phyloP scores from a whole-genome alignment of 2,329 filamentous ascomycete genomes.

The Ophiocordyceps unilateralis region DNA sequence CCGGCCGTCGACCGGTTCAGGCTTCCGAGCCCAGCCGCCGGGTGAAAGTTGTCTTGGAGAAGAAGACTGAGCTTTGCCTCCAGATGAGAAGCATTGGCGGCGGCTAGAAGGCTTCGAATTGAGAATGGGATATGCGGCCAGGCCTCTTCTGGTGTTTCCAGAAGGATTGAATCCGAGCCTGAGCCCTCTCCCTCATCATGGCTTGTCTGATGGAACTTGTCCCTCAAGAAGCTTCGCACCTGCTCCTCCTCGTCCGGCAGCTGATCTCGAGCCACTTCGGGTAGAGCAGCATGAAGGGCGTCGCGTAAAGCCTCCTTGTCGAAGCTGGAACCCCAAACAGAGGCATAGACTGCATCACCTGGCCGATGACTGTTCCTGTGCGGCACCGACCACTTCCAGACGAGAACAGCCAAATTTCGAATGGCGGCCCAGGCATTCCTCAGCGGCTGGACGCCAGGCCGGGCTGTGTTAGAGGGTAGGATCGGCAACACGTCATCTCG shows the following conservation, averaged over 20 bases:
- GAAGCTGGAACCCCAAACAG: constrained; percentile 3
- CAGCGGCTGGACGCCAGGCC: too few relatives aligned
- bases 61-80: constrained; percentile 4
- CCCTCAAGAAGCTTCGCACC: neutral
- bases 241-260: constrained; percentile 1
- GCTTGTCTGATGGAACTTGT: neutral
- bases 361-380: constrained; percentile 6
- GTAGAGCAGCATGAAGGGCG: constrained; percentile 2
- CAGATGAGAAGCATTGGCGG: constrained; percentile 4
- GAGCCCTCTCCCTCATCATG: neutral
- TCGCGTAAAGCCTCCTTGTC: constrained; percentile 1
- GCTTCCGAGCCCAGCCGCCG: constrained; percentile 2
- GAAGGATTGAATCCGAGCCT: neutral
- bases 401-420: neutral
- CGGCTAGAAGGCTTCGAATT: constrained; percentile 4
- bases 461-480: neutral
- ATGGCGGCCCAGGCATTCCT: neutral
- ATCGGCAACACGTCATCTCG: neutral
- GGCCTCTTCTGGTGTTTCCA: constrained; percentile 4
- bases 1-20: constrained; percentile 2
- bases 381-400: constrained; percentile 7
- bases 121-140: constrained; percentile 3
- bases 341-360: constrained; percentile 3
- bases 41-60: constrained; percentile 3
- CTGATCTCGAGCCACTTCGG: constrained; percentile 1